Base-by-base conservation (phyloP, 768 basidiomycete genomes). In the Lentinus brumalis region DNA sequence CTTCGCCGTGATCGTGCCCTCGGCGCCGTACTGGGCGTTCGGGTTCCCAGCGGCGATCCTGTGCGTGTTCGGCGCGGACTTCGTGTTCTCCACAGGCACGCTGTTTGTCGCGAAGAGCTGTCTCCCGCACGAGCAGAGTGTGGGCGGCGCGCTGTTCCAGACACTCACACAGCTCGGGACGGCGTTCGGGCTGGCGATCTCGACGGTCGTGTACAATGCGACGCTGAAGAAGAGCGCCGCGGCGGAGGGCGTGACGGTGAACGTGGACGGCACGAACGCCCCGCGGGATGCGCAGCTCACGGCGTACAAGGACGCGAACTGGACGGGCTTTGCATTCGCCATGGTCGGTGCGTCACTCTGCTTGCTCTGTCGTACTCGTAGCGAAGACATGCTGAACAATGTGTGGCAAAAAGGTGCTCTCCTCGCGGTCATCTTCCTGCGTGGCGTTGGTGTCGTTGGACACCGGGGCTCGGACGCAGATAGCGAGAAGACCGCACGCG, bases 151-250 rank as follows among this genome's bases (percentile, higher is more conserved):
- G 11, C 60, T 92, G 18, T 92, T 92, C 72, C 88, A 89, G 69
- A 91, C 91, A 0, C 85, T 93, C 82, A 87, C 83, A 5, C 60
- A 88, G 88, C 72, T 92, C 14, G 91, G 90, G 7, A 83, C 83
- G 0, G 81, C 88, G 6, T 78, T 91, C 40, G 91, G 90, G 15
- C 78, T 91, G 3, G 87, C 89, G 11, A 78, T 91, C 15, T 81
- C 85, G 8, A 91, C 89, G 0, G 86, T 91, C 32, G 86, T 90
- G 40, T 89, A 84, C 71, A 81, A 91, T 64, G 72, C 78, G 2
- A 80, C 84, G n/a, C 73, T 81, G 12, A 57, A 60, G 4, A 61
- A 72, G 12, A 67, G 77, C 31, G 71, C 79, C 14, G 59, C 63
- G 32, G 63, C 52, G 59, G 58, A 69, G 44, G 79, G 75, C 38